Percentiles rank a stretch among this genome's conserved stretches.
Conservation (phyloP, 352 stramenopile genomes). For the Globisporangium cystogenes region DNA sequence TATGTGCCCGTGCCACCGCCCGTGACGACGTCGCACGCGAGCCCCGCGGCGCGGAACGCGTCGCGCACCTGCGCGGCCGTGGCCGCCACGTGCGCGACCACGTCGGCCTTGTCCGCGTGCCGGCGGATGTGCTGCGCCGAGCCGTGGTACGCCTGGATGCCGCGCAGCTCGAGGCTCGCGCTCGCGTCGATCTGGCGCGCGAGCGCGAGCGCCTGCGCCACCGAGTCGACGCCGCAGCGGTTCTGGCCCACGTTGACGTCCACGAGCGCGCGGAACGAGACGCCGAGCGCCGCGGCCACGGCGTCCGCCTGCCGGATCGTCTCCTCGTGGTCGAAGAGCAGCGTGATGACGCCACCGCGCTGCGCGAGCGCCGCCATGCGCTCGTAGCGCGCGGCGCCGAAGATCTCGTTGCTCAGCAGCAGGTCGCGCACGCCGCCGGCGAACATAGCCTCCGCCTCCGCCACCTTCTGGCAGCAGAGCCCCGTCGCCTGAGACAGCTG, state of each 20-base stretch:
- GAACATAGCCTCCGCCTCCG: slow-evolving; percentile 71
- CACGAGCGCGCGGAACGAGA: slow-evolving; percentile 52
- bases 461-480: slow-evolving; percentile 67
- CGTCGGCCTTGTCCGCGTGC: slow-evolving; percentile 36
- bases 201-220: slow-evolving; percentile 36
- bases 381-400: slow-evolving; percentile 31
- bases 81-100: slow-evolving; percentile 32
- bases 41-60: slow-evolving; percentile 18
- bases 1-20: slow-evolving; percentile 70
- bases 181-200: slow-evolving; percentile 25
- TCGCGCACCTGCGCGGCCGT: slow-evolving; percentile 39
- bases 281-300: slow-evolving; percentile 14
- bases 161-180: slow-evolving; percentile 26
- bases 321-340: slow-evolving; percentile 55
- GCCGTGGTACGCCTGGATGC: slow-evolving; percentile 74
- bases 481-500: slow-evolving; percentile 36
- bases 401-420: slow-evolving; percentile 69
- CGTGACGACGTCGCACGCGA: slow-evolving; percentile 60
- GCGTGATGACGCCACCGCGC: slow-evolving; percentile 35
- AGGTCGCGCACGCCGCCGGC: slow-evolving; percentile 43
- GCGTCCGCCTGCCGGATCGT: slow-evolving; percentile 32
- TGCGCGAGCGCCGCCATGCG: slow-evolving; percentile 40
- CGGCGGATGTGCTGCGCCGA: slow-evolving; percentile 66
- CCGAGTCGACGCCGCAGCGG: slow-evolving; percentile 58
- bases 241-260: slow-evolving; percentile 75